Conservation (phyloP, 2,329 filamentous ascomycete species). For the Diplodia corticola region DNA sequence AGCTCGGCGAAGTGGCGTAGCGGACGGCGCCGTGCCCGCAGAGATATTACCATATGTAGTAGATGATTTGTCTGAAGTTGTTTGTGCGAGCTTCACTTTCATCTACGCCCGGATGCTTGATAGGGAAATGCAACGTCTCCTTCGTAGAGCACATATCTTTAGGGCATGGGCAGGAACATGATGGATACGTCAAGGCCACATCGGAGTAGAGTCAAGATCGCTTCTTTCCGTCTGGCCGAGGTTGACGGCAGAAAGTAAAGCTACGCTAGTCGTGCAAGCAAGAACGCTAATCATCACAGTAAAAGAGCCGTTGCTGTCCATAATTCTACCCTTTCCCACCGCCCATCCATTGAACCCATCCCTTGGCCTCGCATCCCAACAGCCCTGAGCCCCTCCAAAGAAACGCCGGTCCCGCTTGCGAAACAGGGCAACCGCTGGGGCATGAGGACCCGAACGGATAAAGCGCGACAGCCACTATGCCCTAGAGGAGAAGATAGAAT, state of each 20-base stretch:
- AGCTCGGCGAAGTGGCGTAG: no score
- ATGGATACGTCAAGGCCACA: no score
- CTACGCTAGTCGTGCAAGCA: slow-evolving; percentile 4
- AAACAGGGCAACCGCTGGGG: neutral
- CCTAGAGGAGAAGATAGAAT: neutral
- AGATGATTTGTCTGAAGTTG: no score
- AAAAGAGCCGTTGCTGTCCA: neutral
- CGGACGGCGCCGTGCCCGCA: no score
- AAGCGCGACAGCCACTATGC: neutral
- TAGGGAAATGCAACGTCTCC: no score
- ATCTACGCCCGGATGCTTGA: no score
- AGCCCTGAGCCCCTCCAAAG: neutral
- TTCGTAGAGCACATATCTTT: no score
- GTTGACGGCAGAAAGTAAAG: neutral
- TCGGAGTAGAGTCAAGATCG: neutral
- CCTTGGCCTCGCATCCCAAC: neutral
- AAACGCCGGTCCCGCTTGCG: neutral
- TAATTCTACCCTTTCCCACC: neutral
- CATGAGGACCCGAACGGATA: neutral
- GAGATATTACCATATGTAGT: no score
- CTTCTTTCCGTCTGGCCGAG: neutral
- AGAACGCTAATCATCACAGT: neutral
- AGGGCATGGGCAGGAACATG: no score
- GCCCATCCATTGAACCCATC: neutral
- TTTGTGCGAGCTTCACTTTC: no score